Evolutionary conservation across 495 filamentous ascomycete genomes (phyloP), one percentile per base, ranked within the genome.

Genomic region (Penicillium parvum): DNA sequence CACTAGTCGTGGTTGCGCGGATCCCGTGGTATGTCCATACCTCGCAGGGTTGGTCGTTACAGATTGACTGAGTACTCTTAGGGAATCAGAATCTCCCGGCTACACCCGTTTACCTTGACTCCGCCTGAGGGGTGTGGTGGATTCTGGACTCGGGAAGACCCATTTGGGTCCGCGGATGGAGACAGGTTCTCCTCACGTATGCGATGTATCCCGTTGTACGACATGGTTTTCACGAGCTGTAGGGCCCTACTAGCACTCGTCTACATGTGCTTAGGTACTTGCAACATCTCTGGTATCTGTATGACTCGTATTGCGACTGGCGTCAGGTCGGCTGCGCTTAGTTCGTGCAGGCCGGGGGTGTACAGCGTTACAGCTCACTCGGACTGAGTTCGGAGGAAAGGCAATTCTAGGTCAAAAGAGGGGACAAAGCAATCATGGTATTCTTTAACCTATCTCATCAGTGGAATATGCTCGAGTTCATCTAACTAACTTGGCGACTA

Each of bases 71-170:
- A n/a, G n/a, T n/a, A n/a, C n/a, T n/a, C n/a, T n/a, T n/a, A n/a
- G n/a, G n/a, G n/a, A n/a, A n/a, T n/a, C n/a, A 15, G 16, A 32
- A 25, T 15, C 21, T 21, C 27, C 44, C 44, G 44, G 44, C 30
- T 23, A 41, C 44, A 47, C 44, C 44, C 44, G 44, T 47, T 44
- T 33, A 23, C 29, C 29, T 20, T 9, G 39, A 17, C 26, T 11
- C 28, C 20, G 11, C 34, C 11, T 3, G 18, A 7, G 14, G 23
- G 26, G 19, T 23, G 37, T 14, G 22, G 11, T 25, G 21, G 9
- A 37, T 22, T 45, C 39, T 49, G 41, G 41, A 53, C 46, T 49
- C 42, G 51, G 51, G 47, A 48, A 44, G 40, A 37, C 50, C 50
- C 50, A 41, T 49, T 43, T 35, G 21, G 12, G 37, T 23, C 41